Base-by-base conservation (phyloP, 805 yeast genomes). In the Lipomyces orientalis region DNA sequence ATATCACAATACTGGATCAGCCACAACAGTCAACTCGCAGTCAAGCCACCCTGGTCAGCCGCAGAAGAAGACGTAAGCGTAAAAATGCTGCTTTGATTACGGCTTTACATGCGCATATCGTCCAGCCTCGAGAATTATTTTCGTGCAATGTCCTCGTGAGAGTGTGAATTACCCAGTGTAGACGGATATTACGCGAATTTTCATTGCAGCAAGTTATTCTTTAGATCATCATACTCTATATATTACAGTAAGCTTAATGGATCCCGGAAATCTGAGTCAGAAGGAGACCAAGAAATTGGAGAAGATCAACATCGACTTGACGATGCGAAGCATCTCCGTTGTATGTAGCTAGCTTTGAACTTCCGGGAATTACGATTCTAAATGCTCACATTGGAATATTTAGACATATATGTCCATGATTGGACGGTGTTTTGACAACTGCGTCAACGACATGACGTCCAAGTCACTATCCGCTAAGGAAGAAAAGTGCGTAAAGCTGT, bases 361-460 rank as follows among this genome's bases (percentile, higher is more conserved):
- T 60, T 60, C 35, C 5, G 2, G 8, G 2, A 22, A 2, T 25
- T 25, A n/a, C 33, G 6, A 29, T 29, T 49, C 16, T 31, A n/a
- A 25, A 10, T 19, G 52, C 35, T 16, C 22, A 33, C 19, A 39
- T 14, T 43, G 31, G 33, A 19, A 8, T 54, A 33, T 10, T 55
- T 54, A 77, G 82, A 84, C 90, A 67, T 95, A 95, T 86, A 93
- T 98, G 72, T 90, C 90, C 79, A 86, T 95, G 75, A 98, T 95
- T 63, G 96, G 94, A 81, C 90, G 97, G 84, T 95, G 99, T 84
- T 95, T 95, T 84, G 87, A 87, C 69, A 98, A 95, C 82, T 95
- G 99, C 83, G 97, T 95, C 78, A 94, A 93, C 80, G 99, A 95
- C 80, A 94, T 95, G 87, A 95, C 99, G 66, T 92, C 98, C 55